Conservation (phyloP, 352 stramenopile species). For the Pythium aphanidermatum region DNA sequence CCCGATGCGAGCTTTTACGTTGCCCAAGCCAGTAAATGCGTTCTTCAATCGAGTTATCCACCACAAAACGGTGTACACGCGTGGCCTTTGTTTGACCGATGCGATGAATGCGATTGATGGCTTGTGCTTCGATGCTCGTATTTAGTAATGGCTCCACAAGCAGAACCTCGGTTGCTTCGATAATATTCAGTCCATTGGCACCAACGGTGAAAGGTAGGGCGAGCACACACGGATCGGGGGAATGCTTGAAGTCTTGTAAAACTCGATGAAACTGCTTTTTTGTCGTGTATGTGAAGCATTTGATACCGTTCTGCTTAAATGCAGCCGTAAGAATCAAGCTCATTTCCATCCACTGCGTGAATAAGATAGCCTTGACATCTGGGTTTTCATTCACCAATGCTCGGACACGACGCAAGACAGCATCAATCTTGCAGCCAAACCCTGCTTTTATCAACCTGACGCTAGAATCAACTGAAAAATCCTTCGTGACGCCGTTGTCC, state of each 20-base stretch:
- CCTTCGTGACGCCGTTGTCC: conserved; percentile 1
- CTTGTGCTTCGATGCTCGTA: conserved; percentile 75
- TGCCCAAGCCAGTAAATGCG: conserved; percentile 68
- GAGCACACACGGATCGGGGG: conserved; percentile 48
- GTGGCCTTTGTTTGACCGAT: conserved; percentile 85
- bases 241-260: conserved; percentile 49
- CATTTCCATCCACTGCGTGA: conserved; percentile 92
- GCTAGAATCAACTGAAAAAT: no score
- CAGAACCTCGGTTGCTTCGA: conserved; percentile 89
- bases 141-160: conserved; percentile 91
- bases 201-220: conserved; percentile 83
- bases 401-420: conserved; percentile 43
- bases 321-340: conserved; percentile 28
- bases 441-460: conserved; percentile 23
- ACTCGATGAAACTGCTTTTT: conserved; percentile 43
- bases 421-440: conserved; percentile 69
- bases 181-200: conserved; percentile 89
- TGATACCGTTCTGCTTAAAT: conserved; percentile 39
- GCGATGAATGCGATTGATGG: conserved; percentile 88
- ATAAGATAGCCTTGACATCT: conserved; percentile 85
- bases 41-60: conserved; percentile 85
- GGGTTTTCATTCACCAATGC: conserved; percentile 37
- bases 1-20: no score
- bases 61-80: conserved; percentile 86
- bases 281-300: conserved; percentile 66